Percentiles rank a stretch among this genome's conserved stretches.
Conservation (phyloP, 495 filamentous ascomycete species). For the Neurospora sp. region DNA sequence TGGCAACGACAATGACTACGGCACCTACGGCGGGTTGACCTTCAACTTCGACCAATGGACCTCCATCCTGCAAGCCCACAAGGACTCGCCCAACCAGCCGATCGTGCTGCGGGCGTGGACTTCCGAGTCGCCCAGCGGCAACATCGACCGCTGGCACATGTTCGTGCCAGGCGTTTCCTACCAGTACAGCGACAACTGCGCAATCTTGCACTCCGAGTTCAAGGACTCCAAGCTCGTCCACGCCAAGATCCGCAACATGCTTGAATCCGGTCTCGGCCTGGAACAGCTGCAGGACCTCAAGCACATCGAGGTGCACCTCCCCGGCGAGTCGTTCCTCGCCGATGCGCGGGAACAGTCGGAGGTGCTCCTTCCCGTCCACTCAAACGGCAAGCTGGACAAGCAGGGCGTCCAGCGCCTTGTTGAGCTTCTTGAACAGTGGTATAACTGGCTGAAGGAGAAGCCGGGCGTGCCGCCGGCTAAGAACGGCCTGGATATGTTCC, state of each 20-base stretch:
- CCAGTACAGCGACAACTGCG: background rate
- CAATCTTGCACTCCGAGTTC: constrained; percentile 1
- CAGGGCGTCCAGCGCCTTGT: background rate
- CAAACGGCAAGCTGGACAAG: background rate
- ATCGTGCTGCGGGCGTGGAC: background rate
- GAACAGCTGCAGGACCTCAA: background rate
- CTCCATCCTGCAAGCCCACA: background rate
- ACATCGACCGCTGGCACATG: constrained; percentile 11
- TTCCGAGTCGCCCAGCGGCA: background rate
- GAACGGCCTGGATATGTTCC: constrained; percentile 3
- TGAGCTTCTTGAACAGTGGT: background rate
- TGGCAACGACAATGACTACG: background rate
- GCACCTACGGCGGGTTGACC: constrained; percentile 14
- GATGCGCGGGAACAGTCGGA: background rate
- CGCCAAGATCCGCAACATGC: background rate
- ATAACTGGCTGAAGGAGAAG: background rate
- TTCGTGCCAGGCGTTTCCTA: constrained; percentile 5
- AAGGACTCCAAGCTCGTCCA: background rate
- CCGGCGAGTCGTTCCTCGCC: constrained; percentile 3
- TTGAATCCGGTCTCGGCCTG: background rate
- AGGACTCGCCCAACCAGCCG: background rate
- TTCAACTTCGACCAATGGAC: constrained; percentile 7
- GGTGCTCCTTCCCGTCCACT: background rate
- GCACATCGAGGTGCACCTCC: constrained; percentile 5
- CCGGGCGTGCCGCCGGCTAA: background rate